Base-by-base conservation (phyloP, 805 yeast genomes). In the Pichia insulana region DNA sequence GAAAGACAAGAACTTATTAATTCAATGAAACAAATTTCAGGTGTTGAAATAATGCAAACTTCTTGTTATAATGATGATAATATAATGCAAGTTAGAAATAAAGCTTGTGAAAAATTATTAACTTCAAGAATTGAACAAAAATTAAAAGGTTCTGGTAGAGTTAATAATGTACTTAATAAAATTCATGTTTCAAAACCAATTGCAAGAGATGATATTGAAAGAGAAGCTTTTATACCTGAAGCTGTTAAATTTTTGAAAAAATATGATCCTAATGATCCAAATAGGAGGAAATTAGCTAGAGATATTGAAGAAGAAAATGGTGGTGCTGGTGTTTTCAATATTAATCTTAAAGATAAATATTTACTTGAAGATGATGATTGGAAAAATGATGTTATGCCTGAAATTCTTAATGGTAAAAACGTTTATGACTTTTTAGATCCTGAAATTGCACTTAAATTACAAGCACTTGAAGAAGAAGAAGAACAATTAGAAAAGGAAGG, bases 361-460 rank as follows among this genome's bases (percentile, higher is more conserved):
- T 53, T 92, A 48, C 71, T 92, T 54, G 98, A 90, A 53, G 90
- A 92, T 61, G 97, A 90, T 40, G 94, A 86, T 50, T 92, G 99
- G 99, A 90, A 90, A 74, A 78, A 87, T 52, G 99, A 92, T 65
- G 74, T 83, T 49, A 87, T 92, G 87, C 99, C 99, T 22, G 99
- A 92, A 71, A 74, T 92, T 42, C 70, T 92, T 61, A 88, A 92
- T 58, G 99, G 99, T 67, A 83, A 79, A 70, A 92, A 92, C 61
- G 96, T 92, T 45, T 90, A 88, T 67, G 99, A 92, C 67, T 92
- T 84, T 81, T 74, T 92, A 63, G 99, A 92, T 58, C 87, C 96
- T 34, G 98, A 92, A 54, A 92, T 92, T 59, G 83, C 88, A 38
- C 83, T 86, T 51, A 92, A 92, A 68, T 74, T 92, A 60, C 87